Conservation (phyloP, 345 rosid species). For the Euphorbia pulcherrima region DNA sequence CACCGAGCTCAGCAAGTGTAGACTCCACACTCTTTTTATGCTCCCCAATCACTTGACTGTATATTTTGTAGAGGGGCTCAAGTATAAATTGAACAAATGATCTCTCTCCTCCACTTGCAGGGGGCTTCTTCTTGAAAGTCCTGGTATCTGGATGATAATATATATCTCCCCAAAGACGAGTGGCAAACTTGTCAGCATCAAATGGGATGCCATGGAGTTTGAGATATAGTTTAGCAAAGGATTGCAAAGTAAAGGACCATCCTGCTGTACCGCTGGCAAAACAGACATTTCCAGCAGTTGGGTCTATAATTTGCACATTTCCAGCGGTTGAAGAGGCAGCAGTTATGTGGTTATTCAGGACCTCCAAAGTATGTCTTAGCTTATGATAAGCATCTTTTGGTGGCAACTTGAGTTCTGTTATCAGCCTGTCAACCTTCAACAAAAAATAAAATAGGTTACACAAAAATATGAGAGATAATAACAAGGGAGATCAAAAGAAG, state of each 20-base stretch:
- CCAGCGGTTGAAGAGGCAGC: conserved; percentile 91
- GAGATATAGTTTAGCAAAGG: conserved; percentile 85
- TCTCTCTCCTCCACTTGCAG: conserved; percentile 82
- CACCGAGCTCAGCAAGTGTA: conserved; percentile 93
- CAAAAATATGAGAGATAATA: conserved; percentile 1
- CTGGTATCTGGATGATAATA: conserved; percentile 76
- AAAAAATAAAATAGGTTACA: conserved; percentile 8
- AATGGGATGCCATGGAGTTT: conserved; percentile 90
- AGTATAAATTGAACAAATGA: conserved; percentile 89
- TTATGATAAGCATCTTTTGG: conserved; percentile 98
- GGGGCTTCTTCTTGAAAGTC: conserved; percentile 68
- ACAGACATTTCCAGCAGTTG: conserved; percentile 88
- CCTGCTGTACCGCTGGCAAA: conserved; percentile 94
- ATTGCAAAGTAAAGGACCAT: conserved; percentile 96
- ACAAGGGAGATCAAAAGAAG: conserved; percentile 4
- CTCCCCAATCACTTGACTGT: conserved; percentile 98
- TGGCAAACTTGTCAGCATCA: conserved; percentile 84
- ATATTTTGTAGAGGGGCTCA: conserved; percentile 93
- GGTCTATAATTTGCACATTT: conserved; percentile 73
- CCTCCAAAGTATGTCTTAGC: conserved; percentile 91
- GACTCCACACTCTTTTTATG: conserved; percentile 95
- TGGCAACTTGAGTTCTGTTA: conserved; percentile 91
- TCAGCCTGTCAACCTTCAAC: conserved; percentile 84
- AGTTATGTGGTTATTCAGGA: conserved; percentile 85
- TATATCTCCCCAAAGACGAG: conserved; percentile 91